Evolutionary conservation across 2,329 filamentous ascomycete genomes (phyloP).

Genomic region (Phyllosticta capitalensis): DNA sequence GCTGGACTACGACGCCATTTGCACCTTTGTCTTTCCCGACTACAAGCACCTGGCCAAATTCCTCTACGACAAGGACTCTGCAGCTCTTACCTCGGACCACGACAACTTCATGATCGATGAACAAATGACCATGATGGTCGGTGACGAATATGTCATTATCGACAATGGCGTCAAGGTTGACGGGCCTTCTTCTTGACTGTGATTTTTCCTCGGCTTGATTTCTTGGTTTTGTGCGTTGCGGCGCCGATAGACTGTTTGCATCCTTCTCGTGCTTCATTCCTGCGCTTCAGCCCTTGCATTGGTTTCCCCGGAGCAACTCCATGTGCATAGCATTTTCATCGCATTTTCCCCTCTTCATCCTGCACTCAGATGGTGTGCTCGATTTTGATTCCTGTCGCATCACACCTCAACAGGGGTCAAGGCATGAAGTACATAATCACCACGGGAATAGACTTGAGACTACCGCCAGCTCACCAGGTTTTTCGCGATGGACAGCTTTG

Average conservation of each 20-base stretch:
- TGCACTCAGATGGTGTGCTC: background rate
- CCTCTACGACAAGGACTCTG: slow-evolving; percentile 37
- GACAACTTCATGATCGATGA: slow-evolving; percentile 32
- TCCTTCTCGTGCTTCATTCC: background rate
- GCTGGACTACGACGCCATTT: slow-evolving; percentile 38
- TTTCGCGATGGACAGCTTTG: background rate
- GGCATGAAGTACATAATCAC: background rate
- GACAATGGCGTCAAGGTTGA: slow-evolving; percentile 25
- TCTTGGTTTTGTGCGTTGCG: background rate
- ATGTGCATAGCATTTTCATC: background rate
- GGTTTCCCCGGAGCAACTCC: background rate
- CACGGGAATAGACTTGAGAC: background rate
- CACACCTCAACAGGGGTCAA: background rate
- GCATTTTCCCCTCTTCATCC: background rate
- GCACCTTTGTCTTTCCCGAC: slow-evolving; percentile 39
- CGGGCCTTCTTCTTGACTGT: background rate
- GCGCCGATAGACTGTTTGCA: background rate
- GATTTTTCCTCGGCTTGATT: background rate
- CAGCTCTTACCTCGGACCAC: slow-evolving; percentile 29
- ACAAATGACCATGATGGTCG: slow-evolving; percentile 37
- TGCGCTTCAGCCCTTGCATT: background rate
- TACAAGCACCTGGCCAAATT: slow-evolving; percentile 37
- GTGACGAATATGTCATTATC: slow-evolving; percentile 35
- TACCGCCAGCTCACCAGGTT: background rate
- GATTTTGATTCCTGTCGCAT: background rate